These are phyloP conservation scores for Aspergillus sclerotioniger DNA, from an alignment of 495 filamentous ascomycete species.

Conservation along the genomic window DNA sequence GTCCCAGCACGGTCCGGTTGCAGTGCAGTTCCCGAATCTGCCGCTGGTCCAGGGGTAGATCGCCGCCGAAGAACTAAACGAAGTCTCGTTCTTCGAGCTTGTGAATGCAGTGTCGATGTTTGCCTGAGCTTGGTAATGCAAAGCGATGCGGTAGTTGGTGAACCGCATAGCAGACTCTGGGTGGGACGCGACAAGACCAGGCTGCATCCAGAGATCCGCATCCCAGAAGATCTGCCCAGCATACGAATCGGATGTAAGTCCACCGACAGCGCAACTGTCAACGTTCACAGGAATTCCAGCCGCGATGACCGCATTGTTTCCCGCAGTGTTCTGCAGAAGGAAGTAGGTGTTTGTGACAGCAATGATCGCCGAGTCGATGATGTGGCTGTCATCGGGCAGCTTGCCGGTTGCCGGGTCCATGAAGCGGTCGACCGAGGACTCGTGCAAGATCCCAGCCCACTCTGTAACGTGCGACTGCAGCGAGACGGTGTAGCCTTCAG, in stretches of 20 bases:
- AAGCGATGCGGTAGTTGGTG: constrained; percentile 55
- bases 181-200: constrained; percentile 57
- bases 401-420: constrained; percentile 54
- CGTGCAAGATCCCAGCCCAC: constrained; percentile 53
- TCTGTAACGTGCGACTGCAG: constrained; percentile 51
- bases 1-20: constrained; percentile 64
- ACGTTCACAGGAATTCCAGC: constrained; percentile 45
- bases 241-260: constrained; percentile 61
- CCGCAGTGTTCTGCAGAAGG: constrained; percentile 65
- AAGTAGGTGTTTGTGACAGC: constrained; percentile 68
- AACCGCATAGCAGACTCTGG: constrained; percentile 57
- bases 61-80: constrained; percentile 50
- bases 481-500: constrained; percentile 46
- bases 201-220: constrained; percentile 67
- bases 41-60: constrained; percentile 64
- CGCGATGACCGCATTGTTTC: constrained; percentile 47
- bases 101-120: constrained; percentile 46
- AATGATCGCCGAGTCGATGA: constrained; percentile 61
- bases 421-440: constrained; percentile 62
- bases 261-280: constrained; percentile 61
- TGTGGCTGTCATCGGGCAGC: constrained; percentile 57
- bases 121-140: constrained; percentile 51
- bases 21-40: constrained; percentile 65
- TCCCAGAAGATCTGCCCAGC: constrained; percentile 65
- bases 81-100: constrained; percentile 53